Percentiles rank a stretch among this genome's conserved stretches.
These are phyloP conservation scores for Eucalyptus polyanthemos DNA, from an alignment of 345 rosid species.

Conservation along the genomic window DNA sequence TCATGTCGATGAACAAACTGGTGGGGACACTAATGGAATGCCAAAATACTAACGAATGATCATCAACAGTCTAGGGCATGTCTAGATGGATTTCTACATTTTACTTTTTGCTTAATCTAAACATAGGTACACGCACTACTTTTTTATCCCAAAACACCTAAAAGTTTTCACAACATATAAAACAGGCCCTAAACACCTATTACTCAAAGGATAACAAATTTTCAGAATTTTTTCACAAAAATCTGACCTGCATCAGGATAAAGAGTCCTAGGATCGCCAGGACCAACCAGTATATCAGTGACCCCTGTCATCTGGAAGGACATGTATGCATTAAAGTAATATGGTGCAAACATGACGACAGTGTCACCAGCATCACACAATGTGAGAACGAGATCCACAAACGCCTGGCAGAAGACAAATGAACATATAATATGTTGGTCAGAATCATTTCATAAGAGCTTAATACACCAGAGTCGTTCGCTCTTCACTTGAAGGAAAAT, in stretches of 20 bases:
- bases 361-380: constrained; percentile 88
- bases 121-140: not conserved
- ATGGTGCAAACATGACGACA: constrained; percentile 93
- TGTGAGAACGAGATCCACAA: constrained; percentile 76
- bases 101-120: not conserved
- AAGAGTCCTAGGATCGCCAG: constrained; percentile 56
- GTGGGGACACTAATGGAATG: not conserved
- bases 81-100: not conserved
- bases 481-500: not conserved
- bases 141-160: not conserved
- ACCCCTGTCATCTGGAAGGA: constrained; percentile 98
- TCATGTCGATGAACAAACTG: not conserved
- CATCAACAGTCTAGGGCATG: not conserved
- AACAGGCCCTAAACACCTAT: not conserved
- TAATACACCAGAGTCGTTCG: not conserved
- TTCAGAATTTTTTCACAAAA: not conserved
- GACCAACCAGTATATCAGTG: constrained; percentile 80
- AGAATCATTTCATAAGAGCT: not conserved
- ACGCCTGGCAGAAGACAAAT: constrained; percentile 47
- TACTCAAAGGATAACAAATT: not conserved
- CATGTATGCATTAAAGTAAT: constrained; percentile 97
- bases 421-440: not conserved
- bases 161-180: not conserved
- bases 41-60: not conserved
- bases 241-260: constrained; percentile 81